Evolutionary conservation across 1,284 basidiomycete species (phyloP).

Genomic region (Anthracocystis walkeri): DNA sequence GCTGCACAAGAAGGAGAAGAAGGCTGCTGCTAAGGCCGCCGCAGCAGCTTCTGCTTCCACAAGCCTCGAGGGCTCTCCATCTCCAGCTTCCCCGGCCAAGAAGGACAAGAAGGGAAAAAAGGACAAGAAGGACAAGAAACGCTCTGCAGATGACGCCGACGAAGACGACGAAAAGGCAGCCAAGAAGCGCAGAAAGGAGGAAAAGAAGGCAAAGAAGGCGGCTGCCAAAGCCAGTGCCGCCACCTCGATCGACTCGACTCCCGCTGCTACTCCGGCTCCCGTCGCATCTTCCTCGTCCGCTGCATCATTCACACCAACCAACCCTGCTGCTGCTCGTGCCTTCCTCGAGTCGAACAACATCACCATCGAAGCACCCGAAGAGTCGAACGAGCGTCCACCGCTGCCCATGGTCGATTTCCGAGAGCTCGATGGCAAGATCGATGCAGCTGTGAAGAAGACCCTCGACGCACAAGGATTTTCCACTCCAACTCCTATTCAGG

Average conservation of each 20-base stretch:
- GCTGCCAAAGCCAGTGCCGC: conserved; percentile 42
- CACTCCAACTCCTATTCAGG: conserved; percentile 94
- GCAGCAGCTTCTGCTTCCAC: conserved; percentile 30
- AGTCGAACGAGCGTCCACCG: conserved; percentile 71
- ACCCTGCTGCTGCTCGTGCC: conserved; percentile 57
- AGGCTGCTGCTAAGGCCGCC: conserved; percentile 45
- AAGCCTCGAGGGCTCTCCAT: conserved; percentile 29
- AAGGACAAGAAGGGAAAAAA: conserved; percentile 68
- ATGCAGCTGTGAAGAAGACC: conserved; percentile 73
- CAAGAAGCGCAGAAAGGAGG: conserved; percentile 69
- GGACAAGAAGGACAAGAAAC: conserved; percentile 64
- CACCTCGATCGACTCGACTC: conserved; percentile 32
- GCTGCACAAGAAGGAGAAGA: conserved; percentile 67
- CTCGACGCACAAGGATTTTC: conserved; percentile 79
- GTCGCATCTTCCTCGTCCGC: conserved; percentile 44
- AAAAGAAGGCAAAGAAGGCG: conserved; percentile 55
- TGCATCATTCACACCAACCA: conserved; percentile 63
- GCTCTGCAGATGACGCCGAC: conserved; percentile 51
- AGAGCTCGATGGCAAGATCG: conserved; percentile 78
- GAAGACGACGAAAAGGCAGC: conserved; percentile 63
- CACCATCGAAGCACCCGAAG: conserved; percentile 67
- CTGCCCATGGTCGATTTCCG: conserved; percentile 80
- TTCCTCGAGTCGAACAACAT: conserved; percentile 66
- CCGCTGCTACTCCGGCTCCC: conserved; percentile 50
- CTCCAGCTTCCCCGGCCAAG: conserved; percentile 38